Evolutionary conservation across 257 asterid species (phyloP).

Genomic region (Penstemon eatonii): DNA sequence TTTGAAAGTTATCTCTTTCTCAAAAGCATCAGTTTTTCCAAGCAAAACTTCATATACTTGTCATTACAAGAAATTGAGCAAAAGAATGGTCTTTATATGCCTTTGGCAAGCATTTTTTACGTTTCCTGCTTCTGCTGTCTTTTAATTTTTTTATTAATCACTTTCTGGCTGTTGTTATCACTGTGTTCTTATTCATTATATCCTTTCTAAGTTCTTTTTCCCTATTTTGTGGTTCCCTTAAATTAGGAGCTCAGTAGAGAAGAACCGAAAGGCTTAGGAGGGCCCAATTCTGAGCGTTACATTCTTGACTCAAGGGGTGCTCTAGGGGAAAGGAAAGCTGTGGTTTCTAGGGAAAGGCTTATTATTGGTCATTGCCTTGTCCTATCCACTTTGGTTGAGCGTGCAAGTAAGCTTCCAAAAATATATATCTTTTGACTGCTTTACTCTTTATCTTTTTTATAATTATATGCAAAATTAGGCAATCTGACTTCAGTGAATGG

Average conservation of each 20-base stretch:
- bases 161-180: background rate
- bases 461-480: background rate
- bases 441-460: conserved; percentile 16
- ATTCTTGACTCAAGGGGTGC: conserved; percentile 92
- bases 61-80: too few relatives aligned
- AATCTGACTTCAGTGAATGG: background rate
- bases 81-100: too few relatives aligned
- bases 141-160: background rate
- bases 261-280: conserved; percentile 91
- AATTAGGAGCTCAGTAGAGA: conserved; percentile 84
- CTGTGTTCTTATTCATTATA: background rate
- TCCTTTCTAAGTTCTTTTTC: conserved; percentile 12
- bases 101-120: background rate
- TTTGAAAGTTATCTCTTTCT: too few relatives aligned
- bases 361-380: conserved; percentile 95
- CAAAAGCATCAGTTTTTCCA: too few relatives aligned
- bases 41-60: too few relatives aligned
- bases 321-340: conserved; percentile 87
- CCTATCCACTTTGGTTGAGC: conserved; percentile 76
- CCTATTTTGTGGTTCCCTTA: conserved; percentile 26
- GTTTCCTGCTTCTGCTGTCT: background rate
- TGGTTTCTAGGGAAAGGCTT: conserved; percentile 85
- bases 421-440: conserved; percentile 20
- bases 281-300: conserved; percentile 78
- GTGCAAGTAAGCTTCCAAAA: conserved; percentile 60